Percentiles rank a stretch among this genome's conserved stretches.
Conservation (phyloP, 805 yeast species). For the Hanseniaspora clermontiae region DNA sequence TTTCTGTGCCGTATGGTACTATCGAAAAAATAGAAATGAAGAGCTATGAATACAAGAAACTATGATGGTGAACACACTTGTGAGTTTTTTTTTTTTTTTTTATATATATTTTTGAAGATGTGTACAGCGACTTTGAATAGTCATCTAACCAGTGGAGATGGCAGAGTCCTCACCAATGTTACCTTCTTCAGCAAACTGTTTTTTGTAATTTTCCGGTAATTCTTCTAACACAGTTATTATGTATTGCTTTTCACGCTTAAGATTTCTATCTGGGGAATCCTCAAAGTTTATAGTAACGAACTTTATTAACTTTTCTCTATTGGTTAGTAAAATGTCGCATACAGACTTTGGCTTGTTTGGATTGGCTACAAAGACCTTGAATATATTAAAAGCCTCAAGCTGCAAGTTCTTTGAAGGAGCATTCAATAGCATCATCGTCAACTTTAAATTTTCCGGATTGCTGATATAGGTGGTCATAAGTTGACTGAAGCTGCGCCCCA, state of each 20-base stretch:
- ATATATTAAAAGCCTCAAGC: slow-evolving; percentile 80
- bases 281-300: slow-evolving; percentile 56
- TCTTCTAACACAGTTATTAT: slow-evolving; percentile 61
- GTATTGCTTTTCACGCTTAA: slow-evolving; percentile 69
- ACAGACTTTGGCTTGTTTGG: slow-evolving; percentile 77
- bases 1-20: not conserved
- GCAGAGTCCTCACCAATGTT: slow-evolving; percentile 13
- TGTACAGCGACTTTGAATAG: not conserved
- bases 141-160: slow-evolving; percentile 8
- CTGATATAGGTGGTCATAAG: slow-evolving; percentile 69
- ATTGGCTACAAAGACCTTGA: slow-evolving; percentile 91
- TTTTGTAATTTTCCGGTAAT: slow-evolving; percentile 39
- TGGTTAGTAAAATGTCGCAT: slow-evolving; percentile 68
- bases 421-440: slow-evolving; percentile 72
- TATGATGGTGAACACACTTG: not conserved
- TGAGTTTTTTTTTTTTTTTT: too few species aligned
- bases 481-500: slow-evolving; percentile 55
- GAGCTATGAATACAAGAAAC: slow-evolving; percentile 1
- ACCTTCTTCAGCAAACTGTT: slow-evolving; percentile 26
- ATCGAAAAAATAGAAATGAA: slow-evolving; percentile 4
- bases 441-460: slow-evolving; percentile 68
- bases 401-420: slow-evolving; percentile 86
- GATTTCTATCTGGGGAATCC: slow-evolving; percentile 45
- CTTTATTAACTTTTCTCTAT: slow-evolving; percentile 59
- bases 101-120: not conserved